Conservation (phyloP, 1,139 yeast species). For the Casaregolazyma lundiana region DNA sequence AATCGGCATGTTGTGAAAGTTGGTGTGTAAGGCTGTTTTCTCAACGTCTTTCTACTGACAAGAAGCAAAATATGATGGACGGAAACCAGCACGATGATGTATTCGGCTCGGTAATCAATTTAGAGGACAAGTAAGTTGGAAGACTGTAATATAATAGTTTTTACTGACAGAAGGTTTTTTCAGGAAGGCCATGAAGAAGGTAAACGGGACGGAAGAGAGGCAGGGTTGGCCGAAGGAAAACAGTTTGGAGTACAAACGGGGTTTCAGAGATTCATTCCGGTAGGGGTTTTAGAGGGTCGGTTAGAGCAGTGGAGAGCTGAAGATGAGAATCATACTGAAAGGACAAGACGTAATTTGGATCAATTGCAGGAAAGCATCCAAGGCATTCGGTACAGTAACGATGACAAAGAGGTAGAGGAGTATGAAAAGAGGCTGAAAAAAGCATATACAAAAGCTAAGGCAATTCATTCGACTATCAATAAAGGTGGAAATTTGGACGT, state of each 20-base stretch:
- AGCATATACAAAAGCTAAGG: slow-evolving; percentile 32
- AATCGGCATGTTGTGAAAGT: background rate
- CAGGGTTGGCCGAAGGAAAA: slow-evolving; percentile 66
- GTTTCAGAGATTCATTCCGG: slow-evolving; percentile 58
- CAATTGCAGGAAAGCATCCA: slow-evolving; percentile 23
- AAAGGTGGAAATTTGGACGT: slow-evolving; percentile 19
- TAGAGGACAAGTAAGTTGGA: slow-evolving; percentile 43
- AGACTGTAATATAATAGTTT: background rate
- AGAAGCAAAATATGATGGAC: background rate
- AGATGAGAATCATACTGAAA: slow-evolving; percentile 2
- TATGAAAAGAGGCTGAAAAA: slow-evolving; percentile 29
- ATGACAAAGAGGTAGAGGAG: slow-evolving; percentile 29
- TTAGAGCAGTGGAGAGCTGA: slow-evolving; percentile 35
- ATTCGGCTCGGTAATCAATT: slow-evolving; percentile 44
- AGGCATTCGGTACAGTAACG: slow-evolving; percentile 29
- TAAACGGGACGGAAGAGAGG: slow-evolving; percentile 42
- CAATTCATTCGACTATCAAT: slow-evolving; percentile 25
- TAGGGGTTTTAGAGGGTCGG: slow-evolving; percentile 63
- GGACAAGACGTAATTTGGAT: slow-evolving; percentile 15
- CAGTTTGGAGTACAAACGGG: slow-evolving; percentile 79
- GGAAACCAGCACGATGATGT: slow-evolving; percentile 3
- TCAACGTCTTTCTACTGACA: background rate
- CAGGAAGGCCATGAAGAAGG: slow-evolving; percentile 57
- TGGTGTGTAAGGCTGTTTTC: background rate
- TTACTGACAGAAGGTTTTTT: slow-evolving; percentile 40